phyloP scores from a whole-genome alignment of 768 basidiomycete genomes.

The Collybia sp. region DNA sequence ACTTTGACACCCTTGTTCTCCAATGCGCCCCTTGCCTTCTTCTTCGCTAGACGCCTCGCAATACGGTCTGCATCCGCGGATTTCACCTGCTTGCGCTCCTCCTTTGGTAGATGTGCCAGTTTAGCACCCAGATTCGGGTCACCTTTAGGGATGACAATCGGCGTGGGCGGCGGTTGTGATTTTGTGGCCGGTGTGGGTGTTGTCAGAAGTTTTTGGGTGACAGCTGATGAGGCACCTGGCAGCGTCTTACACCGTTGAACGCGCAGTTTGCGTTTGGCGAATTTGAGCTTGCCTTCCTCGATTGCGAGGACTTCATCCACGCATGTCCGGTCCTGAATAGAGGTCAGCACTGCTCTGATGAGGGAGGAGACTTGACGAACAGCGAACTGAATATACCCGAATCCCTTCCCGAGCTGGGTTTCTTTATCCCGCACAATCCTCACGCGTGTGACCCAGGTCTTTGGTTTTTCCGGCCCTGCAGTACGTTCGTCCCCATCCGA shows the following conservation, averaged over 20 bases:
- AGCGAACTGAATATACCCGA: constrained; percentile 86
- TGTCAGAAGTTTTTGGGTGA: constrained; percentile 10
- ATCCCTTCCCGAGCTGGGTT: constrained; percentile 93
- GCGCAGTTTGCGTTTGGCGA: constrained; percentile 89
- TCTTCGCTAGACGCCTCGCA: constrained; percentile 85
- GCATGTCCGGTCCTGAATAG: constrained; percentile 73
- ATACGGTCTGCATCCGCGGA: constrained; percentile 74
- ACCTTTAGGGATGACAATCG: constrained; percentile 58
- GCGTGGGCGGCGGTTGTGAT: constrained; percentile 12
- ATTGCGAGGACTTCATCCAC: constrained; percentile 91
- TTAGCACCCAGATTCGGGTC: constrained; percentile 79
- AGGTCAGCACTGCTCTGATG: not conserved
- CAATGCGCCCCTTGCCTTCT: constrained; percentile 64
- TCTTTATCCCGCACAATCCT: constrained; percentile 86
- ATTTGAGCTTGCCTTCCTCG: constrained; percentile 73
- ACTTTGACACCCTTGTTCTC: constrained; percentile 21
- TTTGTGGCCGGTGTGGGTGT: constrained; percentile 15
- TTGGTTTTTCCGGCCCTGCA: constrained; percentile 22
- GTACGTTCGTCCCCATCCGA: constrained; percentile 21
- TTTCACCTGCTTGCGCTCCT: constrained; percentile 83
- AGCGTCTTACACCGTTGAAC: constrained; percentile 88
- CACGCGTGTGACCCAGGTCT: constrained; percentile 76
- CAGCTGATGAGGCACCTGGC: constrained; percentile 31
- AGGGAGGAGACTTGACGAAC: constrained; percentile 40
- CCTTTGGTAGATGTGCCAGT: constrained; percentile 74